phyloP scores from a whole-genome alignment of 768 basidiomycete species.

The Russula vinacea region DNA sequence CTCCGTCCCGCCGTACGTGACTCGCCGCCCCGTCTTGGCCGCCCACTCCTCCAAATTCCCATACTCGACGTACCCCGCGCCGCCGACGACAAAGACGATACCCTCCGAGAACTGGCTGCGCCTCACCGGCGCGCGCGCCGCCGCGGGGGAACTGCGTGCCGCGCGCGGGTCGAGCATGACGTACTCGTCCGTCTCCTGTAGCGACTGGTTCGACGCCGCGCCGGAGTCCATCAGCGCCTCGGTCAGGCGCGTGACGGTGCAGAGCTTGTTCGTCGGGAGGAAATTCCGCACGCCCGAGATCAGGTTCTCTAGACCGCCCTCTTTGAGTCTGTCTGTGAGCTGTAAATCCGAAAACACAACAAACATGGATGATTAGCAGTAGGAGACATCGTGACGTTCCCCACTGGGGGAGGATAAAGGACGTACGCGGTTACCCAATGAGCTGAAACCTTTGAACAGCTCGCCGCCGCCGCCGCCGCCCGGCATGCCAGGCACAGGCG shows the following conservation, averaged over 20 bases:
- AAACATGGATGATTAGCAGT: neutral
- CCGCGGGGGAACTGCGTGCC: slow-evolving; percentile 38
- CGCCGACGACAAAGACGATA: slow-evolving; percentile 92
- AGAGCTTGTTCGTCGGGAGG: slow-evolving; percentile 89
- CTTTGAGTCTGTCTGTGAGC: slow-evolving; percentile 91
- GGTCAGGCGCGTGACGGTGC: slow-evolving; percentile 86
- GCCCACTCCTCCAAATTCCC: slow-evolving; percentile 97
- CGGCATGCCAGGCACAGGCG: slow-evolving; percentile 54
- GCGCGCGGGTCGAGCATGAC: slow-evolving; percentile 48
- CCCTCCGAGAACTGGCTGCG: slow-evolving; percentile 84
- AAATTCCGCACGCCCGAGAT: slow-evolving; percentile 99
- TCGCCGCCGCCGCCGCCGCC: slow-evolving; percentile 68
- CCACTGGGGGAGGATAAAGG: neutral
- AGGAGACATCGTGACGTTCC: neutral
- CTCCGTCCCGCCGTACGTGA: slow-evolving; percentile 95
- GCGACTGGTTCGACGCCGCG: slow-evolving; percentile 81
- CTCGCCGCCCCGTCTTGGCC: slow-evolving; percentile 68
- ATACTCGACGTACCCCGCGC: slow-evolving; percentile 96
- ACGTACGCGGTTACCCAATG: slow-evolving; percentile 80
- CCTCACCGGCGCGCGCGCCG: slow-evolving; percentile 39
- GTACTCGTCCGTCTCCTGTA: slow-evolving; percentile 54
- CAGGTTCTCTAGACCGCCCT: slow-evolving; percentile 93
- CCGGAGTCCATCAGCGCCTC: slow-evolving; percentile 99
- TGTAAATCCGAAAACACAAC: slow-evolving; percentile 35
- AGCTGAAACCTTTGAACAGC: slow-evolving; percentile 91